Conservation (phyloP, 2,329 filamentous ascomycete species). For the Canariomyces notabilis region DNA sequence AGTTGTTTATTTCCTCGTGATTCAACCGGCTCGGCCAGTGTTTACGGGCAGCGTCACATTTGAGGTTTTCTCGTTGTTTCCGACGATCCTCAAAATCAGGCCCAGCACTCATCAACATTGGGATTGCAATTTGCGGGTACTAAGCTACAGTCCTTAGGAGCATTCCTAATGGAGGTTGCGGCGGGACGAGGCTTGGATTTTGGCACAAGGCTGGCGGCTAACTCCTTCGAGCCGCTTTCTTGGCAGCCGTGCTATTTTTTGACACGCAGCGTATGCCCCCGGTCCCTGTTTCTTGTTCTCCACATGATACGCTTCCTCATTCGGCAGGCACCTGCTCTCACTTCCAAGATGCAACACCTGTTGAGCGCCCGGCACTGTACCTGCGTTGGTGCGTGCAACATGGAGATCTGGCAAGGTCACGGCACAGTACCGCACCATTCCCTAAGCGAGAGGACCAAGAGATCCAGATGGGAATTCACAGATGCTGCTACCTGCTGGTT, state of each 20-base stretch:
- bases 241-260: conserved; percentile 24
- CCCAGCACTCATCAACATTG: not conserved
- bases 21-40: conserved; percentile 4
- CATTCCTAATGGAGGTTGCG: conserved; percentile 10
- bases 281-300: conserved; percentile 17
- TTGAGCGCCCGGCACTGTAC: conserved; percentile 4
- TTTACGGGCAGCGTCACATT: conserved; percentile 10
- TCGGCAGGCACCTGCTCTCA: conserved; percentile 10
- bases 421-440: conserved; percentile 20
- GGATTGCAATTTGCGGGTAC: not conserved
- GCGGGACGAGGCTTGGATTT: conserved; percentile 21
- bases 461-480: conserved; percentile 1
- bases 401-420: conserved; percentile 14
- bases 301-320: conserved; percentile 16
- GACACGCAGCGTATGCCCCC: conserved; percentile 18
- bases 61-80: not conserved
- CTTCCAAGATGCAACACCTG: too few relatives aligned
- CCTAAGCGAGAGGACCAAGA: conserved; percentile 12
- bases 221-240: conserved; percentile 14
- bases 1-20: conserved; percentile 6
- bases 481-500: conserved; percentile 1
- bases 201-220: conserved; percentile 24
- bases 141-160: not conserved
- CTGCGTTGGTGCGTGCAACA: conserved; percentile 3
- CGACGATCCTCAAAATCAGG: not conserved